A percentile compares a stretch with the other conserved stretches of the same genome.
These are phyloP conservation scores for Agapanthus africanus DNA, from an alignment of 106 monocot species.

Conservation along the genomic window DNA sequence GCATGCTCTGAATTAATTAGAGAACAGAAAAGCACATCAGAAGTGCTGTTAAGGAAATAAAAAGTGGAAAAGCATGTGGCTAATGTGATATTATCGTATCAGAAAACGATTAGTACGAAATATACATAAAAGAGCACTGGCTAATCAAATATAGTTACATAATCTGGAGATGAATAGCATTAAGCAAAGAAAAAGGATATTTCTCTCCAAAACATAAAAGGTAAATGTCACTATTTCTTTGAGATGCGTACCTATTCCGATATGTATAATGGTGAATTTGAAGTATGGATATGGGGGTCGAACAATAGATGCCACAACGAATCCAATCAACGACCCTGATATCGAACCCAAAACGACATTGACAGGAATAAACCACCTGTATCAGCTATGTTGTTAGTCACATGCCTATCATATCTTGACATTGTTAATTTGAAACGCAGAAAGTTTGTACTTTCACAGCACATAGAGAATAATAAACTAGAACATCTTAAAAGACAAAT, in stretches of 20 bases:
- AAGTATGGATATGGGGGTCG: constrained; percentile 88
- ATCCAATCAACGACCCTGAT: constrained; percentile 75
- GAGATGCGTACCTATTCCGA: constrained; percentile 66
- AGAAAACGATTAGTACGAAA: background rate
- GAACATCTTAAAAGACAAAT: constrained; percentile 14
- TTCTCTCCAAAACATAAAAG: no score
- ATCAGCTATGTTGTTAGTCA: constrained; percentile 19
- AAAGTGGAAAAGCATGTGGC: background rate
- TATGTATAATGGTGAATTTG: constrained; percentile 91
- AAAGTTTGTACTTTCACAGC: no score
- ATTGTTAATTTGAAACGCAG: no score
- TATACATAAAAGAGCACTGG: no score
- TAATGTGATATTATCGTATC: background rate
- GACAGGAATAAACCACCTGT: constrained; percentile 95
- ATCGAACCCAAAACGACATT: constrained; percentile 65
- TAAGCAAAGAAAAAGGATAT: no score
- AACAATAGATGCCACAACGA: constrained; percentile 73
- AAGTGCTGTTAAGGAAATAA: background rate
- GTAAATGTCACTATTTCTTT: no score
- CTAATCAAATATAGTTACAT: no score
- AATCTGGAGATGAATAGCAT: background rate
- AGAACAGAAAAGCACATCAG: background rate
- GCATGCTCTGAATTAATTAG: background rate
- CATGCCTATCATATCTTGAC: no score
- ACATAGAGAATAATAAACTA: no score